phyloP scores from a whole-genome alignment of 768 basidiomycete genomes.

The Strobilomyces confusus region DNA sequence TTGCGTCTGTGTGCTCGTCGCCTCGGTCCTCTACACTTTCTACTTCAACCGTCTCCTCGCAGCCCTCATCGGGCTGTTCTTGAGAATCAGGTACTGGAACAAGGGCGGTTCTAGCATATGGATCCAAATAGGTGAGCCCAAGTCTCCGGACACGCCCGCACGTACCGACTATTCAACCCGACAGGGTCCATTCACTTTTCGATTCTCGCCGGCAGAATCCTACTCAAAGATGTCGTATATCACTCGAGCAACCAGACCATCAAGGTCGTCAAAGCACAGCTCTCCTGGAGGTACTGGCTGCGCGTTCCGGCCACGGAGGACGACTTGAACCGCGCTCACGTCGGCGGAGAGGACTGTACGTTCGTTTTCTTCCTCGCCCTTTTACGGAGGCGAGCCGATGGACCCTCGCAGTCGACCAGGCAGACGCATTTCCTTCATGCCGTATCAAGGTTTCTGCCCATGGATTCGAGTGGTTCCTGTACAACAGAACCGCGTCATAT shows the following conservation, averaged over 20 bases:
- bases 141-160: background rate
- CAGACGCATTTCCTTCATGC: constrained; percentile 51
- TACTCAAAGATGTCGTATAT: constrained; percentile 85
- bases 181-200: constrained; percentile 91
- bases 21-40: constrained; percentile 74
- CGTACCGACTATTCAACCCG: constrained; percentile 1
- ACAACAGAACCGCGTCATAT: constrained; percentile 85
- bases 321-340: constrained; percentile 48
- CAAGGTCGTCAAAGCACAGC: constrained; percentile 74
- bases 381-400: constrained; percentile 5
- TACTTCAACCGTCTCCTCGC: constrained; percentile 89
- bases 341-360: constrained; percentile 55
- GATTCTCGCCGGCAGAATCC: constrained; percentile 77
- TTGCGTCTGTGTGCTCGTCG: constrained; percentile 53
- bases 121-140: constrained; percentile 69
- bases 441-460: constrained; percentile 77
- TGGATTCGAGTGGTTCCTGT: constrained; percentile 91
- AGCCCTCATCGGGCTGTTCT: constrained; percentile 54
- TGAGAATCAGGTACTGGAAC: constrained; percentile 79
- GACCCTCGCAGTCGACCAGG: constrained; percentile 31
- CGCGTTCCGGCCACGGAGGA: constrained; percentile 74
- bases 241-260: constrained; percentile 92
- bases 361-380: constrained; percentile 6
- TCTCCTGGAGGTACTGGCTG: constrained; percentile 96
- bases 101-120: constrained; percentile 72